Base-by-base conservation (phyloP, 2,329 filamentous ascomycete species). In the Ascochyta koolunga region DNA sequence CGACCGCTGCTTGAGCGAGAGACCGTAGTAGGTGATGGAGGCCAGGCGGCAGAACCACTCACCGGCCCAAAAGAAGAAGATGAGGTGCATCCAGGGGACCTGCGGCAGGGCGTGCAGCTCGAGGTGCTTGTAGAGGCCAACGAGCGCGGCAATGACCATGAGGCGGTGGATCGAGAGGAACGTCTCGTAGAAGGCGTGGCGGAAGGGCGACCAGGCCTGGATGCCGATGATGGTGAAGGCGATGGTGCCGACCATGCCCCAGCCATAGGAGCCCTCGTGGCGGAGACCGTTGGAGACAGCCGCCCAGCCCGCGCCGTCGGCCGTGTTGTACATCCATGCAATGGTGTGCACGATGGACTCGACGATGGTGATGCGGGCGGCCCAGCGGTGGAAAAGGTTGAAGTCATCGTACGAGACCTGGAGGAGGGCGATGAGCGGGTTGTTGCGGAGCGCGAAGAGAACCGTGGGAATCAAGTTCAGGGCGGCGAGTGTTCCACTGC, bases 101-200 rank as follows among this genome's bases (percentile, higher is more conserved):
- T 93, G 89, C 3, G 89, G 79, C 8, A 91, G 78, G 4, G 80
- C 75, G 24, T 90, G 84, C 9, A 89, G 79, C 38, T 85, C 80
- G 66, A 91, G 86, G 78, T 98, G 95, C 32, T 93, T 79, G 83
- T 88, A 95, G 8, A 93, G 86, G 66, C 87, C 88, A 51, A 84
- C 80, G 44, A 97, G 83, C 41, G 81, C 79, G 48, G 90, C 70
- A 31, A 88, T 74, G 33, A 88, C 91, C 44, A 96, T 78, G 32
- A 90, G 74, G 64, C 96, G 92, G 77, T 98, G 95, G 25, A 89
- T 77, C 71, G 90, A 91, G 65, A 98, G 83, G 78, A 99, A 99
- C 1, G 91, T 96, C 78, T 99, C 95, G 78, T 99, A 99, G 73
- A 96, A 97, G 33, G 93, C 92, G 75, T 97, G 93, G 57, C 95